Evolutionary conservation across 768 basidiomycete species (phyloP), one percentile per base, ranked within the genome.

Genomic region (Hericium alpestre): DNA sequence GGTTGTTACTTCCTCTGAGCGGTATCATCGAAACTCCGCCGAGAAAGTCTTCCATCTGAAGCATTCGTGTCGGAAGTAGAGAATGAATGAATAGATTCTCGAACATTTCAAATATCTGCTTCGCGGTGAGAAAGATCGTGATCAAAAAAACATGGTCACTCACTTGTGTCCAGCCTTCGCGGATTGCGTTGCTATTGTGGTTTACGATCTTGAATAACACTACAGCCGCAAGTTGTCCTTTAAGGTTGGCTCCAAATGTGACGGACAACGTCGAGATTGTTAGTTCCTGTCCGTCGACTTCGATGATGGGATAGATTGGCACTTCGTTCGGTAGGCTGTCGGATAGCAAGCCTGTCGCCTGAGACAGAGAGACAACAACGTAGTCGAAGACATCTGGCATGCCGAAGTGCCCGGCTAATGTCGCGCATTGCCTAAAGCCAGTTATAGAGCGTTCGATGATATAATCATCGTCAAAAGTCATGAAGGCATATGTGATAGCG

Each of bases 11-110:
- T 22, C 90, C 83, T 59, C 87, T 83, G 47, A 98, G 76, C 23
- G 96, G 95, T 63, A 98, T 98, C 75, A 85, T 86, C 7, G 91
- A 88, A 37, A 86, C 82, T 15, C 93, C 94, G n/a, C 93, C 93
- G 9, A 97, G 79, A 74, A 99, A 98, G 66, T 98, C 96, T 67
- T 96, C 95, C 90, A 96, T 94, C 68, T 95, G 92, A 11, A 96
- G 73, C 87, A 99, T 90, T 52, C 87, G 78, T 10, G 78, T 82
- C 0, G 96, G 96, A 16, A 99, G 75, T 23, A 98, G 76, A 16
- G 94, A 94, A 67, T 98, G 90, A 49, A 97, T 71, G 73, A 98
- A 99, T 22, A 99, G 75, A 38, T 93, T 96, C 66, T 94, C 88
- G 72, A 95, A 94, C 86, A 98, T 97, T 70, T 98, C 95, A 64